Evolutionary conservation across 2,329 filamentous ascomycete genomes (phyloP).

Genomic region (Penicillium psychrosexuale): DNA sequence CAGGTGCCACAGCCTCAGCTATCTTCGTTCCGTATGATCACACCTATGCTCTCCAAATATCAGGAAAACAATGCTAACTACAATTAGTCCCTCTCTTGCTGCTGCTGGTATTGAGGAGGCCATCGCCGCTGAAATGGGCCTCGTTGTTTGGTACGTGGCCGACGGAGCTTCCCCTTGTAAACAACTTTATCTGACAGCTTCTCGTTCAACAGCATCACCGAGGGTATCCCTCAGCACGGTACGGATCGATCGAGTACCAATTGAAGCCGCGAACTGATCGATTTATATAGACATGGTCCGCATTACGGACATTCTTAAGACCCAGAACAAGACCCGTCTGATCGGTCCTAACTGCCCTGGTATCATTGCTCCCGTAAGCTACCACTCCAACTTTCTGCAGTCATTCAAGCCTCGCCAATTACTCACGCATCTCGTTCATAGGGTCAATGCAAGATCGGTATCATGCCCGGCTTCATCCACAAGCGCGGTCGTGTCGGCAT

Average conservation of each 20-base stretch:
- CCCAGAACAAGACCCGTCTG: slow-evolving; percentile 92
- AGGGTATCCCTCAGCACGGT: slow-evolving; percentile 97
- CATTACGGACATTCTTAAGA: slow-evolving; percentile 97
- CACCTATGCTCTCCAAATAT: slow-evolving; percentile 1
- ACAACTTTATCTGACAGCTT: slow-evolving; percentile 11
- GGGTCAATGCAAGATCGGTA: slow-evolving; percentile 99
- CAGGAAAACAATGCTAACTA: slow-evolving; percentile 19
- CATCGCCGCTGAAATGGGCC: slow-evolving; percentile 83
- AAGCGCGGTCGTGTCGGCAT: slow-evolving; percentile 98
- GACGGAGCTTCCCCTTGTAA: slow-evolving; percentile 7
- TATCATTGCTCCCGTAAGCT: slow-evolving; percentile 74
- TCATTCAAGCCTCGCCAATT: not conserved
- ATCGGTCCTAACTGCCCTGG: slow-evolving; percentile 98
- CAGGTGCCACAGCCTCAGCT: slow-evolving; percentile 84
- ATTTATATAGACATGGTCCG: slow-evolving; percentile 81
- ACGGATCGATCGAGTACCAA: slow-evolving; percentile 36
- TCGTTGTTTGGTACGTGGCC: slow-evolving; percentile 72
- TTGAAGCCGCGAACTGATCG: slow-evolving; percentile 16
- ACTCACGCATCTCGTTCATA: slow-evolving; percentile 35
- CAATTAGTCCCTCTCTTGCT: slow-evolving; percentile 75
- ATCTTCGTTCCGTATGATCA: slow-evolving; percentile 85
- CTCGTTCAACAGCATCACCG: slow-evolving; percentile 64
- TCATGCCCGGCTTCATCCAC: slow-evolving; percentile 99
- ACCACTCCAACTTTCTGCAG: not conserved
- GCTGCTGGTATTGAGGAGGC: slow-evolving; percentile 97